Evolutionary conservation across 2,329 filamentous ascomycete species (phyloP).

Genomic region (Laburnicola sp.): DNA sequence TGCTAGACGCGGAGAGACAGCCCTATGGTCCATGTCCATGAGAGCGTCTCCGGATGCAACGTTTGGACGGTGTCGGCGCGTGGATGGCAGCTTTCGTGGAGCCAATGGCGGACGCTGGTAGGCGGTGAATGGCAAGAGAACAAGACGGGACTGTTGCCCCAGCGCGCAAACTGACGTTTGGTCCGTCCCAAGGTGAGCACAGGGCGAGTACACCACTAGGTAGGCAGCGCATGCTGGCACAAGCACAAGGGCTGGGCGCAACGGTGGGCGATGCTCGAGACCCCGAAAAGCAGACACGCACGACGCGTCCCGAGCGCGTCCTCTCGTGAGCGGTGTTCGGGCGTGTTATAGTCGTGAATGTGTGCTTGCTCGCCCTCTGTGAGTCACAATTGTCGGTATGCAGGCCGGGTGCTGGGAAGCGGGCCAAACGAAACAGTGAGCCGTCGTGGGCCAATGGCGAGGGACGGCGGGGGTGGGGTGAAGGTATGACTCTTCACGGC

Average conservation of each 20-base stretch:
- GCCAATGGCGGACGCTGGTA: conserved; percentile 26
- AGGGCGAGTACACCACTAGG: conserved; percentile 14
- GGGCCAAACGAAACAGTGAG: conserved; percentile 43
- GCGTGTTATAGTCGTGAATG: conserved; percentile 46
- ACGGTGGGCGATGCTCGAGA: conserved; percentile 35
- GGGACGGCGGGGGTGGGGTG: not conserved
- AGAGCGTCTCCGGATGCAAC: conserved; percentile 33
- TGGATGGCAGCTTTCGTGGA: conserved; percentile 25
- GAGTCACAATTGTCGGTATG: conserved; percentile 37
- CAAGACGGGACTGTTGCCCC: conserved; percentile 11
- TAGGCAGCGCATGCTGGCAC: conserved; percentile 14
- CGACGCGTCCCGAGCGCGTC: conserved; percentile 40
- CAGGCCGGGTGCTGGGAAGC: conserved; percentile 33
- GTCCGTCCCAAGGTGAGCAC: conserved; percentile 4
- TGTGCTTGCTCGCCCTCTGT: conserved; percentile 32
- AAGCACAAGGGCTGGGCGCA: conserved; percentile 16
- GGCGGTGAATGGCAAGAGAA: conserved; percentile 15
- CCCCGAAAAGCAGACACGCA: conserved; percentile 28
- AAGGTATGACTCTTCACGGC: conserved; percentile 37
- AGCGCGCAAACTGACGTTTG: conserved; percentile 29
- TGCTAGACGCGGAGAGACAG: conserved; percentile 9
- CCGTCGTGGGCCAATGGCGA: conserved; percentile 37
- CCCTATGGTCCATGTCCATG: conserved; percentile 27
- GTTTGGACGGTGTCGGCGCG: conserved; percentile 36
- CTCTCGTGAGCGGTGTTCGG: conserved; percentile 27